Percentiles rank a stretch among this genome's conserved stretches.
phyloP scores from a whole-genome alignment of 352 stramenopile species.

The Paralagenidium karlingii region DNA sequence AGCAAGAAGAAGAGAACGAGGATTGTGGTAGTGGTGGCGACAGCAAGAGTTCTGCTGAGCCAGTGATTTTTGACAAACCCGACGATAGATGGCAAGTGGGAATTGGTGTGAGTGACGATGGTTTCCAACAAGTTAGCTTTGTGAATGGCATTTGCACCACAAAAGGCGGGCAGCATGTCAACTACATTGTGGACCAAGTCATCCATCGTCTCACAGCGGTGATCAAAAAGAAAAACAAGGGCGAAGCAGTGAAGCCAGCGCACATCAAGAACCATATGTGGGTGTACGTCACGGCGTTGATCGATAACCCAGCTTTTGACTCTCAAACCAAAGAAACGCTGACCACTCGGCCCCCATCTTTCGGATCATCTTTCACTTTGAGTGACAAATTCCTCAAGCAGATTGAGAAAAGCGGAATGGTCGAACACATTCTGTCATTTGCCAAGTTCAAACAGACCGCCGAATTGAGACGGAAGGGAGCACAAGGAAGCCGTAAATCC shows the following conservation, averaged over 20 bases:
- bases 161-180: constrained; percentile 94
- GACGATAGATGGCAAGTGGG: constrained; percentile 93
- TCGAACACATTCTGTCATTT: constrained; percentile 86
- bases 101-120: constrained; percentile 85
- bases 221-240: constrained; percentile 92
- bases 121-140: constrained; percentile 95
- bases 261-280: constrained; percentile 94
- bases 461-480: constrained; percentile 83
- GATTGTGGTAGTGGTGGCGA: no score
- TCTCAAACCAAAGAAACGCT: constrained; percentile 98
- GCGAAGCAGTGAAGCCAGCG: constrained; percentile 87
- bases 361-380: constrained; percentile 80
- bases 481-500: constrained; percentile 62
- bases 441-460: constrained; percentile 87
- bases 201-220: constrained; percentile 80
- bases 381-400: constrained; percentile 83
- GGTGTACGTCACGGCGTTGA: constrained; percentile 93
- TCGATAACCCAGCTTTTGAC: constrained; percentile 97
- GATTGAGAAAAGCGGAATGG: constrained; percentile 81
- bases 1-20: constrained; percentile 1
- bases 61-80: constrained; percentile 87
- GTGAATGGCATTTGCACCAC: constrained; percentile 97
- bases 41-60: constrained; percentile 16
- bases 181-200: constrained; percentile 87
- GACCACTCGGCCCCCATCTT: constrained; percentile 75